phyloP scores from a whole-genome alignment of 345 rosid species.

The Fremontodendron californicum region DNA sequence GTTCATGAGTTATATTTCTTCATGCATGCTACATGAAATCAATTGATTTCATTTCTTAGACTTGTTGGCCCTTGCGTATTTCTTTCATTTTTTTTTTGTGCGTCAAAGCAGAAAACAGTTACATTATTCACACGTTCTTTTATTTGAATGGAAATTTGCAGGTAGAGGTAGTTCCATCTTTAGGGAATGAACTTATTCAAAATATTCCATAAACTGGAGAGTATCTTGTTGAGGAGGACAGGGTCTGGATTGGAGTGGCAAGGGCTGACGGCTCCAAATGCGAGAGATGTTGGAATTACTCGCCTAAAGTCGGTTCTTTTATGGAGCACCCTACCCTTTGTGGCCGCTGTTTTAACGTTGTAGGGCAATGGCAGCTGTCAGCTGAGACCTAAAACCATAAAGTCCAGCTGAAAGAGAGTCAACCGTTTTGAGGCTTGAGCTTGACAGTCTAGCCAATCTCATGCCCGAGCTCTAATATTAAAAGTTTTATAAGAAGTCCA shows the following conservation, averaged over 20 bases:
- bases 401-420: background rate
- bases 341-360: constrained; percentile 60
- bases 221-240: constrained; percentile 41
- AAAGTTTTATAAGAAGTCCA: background rate
- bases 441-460: background rate
- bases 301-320: constrained; percentile 60
- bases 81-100: too few species aligned
- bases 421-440: background rate
- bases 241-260: constrained; percentile 83
- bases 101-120: background rate
- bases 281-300: constrained; percentile 94
- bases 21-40: background rate
- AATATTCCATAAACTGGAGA: constrained; percentile 52
- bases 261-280: constrained; percentile 80
- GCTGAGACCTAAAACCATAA: constrained; percentile 23
- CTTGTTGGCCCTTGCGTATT: background rate
- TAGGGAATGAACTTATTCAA: constrained; percentile 33
- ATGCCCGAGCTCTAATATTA: background rate
- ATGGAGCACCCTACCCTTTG: constrained; percentile 76
- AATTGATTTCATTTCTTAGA: background rate
- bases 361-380: constrained; percentile 51
- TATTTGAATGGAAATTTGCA: constrained; percentile 29
- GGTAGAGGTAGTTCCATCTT: constrained; percentile 58
- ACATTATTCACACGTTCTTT: background rate
- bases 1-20: background rate